These are phyloP conservation scores for Nasturtium officinale DNA, from an alignment of 345 rosid genomes.

Conservation along the genomic window DNA sequence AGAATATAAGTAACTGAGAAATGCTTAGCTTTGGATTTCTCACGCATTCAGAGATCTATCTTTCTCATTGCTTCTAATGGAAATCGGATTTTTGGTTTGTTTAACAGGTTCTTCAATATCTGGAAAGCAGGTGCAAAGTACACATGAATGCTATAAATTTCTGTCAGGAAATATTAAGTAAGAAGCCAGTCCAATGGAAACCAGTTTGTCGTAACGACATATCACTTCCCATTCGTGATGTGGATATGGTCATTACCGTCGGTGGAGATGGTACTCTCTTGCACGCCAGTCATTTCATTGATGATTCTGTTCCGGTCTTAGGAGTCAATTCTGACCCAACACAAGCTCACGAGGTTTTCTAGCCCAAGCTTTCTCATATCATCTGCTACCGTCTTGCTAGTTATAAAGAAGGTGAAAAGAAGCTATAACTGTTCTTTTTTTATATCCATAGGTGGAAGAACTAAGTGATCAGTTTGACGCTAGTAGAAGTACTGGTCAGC, in stretches of 20 bases:
- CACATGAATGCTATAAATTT: constrained; percentile 67
- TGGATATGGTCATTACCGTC: constrained; percentile 84
- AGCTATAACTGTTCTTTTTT: constrained; percentile 6
- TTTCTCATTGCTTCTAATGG: constrained; percentile 6
- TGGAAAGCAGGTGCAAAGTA: constrained; percentile 71
- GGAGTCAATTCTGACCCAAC: constrained; percentile 98
- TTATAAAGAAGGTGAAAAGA: background rate
- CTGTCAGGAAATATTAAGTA: constrained; percentile 68
- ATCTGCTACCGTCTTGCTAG: background rate
- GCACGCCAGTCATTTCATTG: constrained; percentile 89
- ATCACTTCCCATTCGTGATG: constrained; percentile 55
- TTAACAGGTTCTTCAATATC: constrained; percentile 55
- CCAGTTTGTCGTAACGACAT: constrained; percentile 58
- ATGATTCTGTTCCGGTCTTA: constrained; percentile 70
- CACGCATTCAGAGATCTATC: background rate
- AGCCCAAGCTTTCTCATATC: background rate
- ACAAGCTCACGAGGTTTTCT: constrained; percentile 64
- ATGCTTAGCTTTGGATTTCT: background rate
- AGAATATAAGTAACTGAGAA: background rate
- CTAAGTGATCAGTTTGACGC: constrained; percentile 78
- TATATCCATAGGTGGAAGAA: constrained; percentile 56
- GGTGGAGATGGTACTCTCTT: constrained; percentile 97
- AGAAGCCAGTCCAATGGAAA: constrained; percentile 71
- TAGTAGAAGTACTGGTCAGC: constrained; percentile 79
- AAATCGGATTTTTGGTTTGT: background rate